A percentile compares a stretch with the other conserved stretches of the same genome.
Conservation (phyloP, 2,329 filamentous ascomycete genomes). For the Diplodia intermedia region DNA sequence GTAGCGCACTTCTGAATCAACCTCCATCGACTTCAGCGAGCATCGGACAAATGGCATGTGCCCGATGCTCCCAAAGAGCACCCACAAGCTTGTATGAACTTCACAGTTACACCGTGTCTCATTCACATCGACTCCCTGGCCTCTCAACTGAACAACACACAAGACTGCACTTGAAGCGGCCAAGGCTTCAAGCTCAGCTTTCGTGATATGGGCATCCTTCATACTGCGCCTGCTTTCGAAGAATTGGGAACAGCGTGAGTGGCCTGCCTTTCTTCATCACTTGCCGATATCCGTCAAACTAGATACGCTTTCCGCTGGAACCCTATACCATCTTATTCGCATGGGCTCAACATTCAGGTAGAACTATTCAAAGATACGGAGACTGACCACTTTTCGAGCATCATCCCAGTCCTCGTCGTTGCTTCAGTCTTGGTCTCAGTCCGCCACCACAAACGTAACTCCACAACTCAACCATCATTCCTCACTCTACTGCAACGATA, state of each 20-base stretch:
- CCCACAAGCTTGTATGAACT: neutral
- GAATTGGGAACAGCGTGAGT: neutral
- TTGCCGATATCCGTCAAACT: neutral
- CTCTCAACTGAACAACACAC: neutral
- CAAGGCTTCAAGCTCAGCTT: neutral
- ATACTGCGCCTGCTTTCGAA: neutral
- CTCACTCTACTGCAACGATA: too few relatives aligned
- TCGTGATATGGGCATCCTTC: neutral
- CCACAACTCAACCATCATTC: neutral
- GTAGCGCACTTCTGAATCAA: neutral
- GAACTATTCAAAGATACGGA: neutral
- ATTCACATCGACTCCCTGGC: neutral
- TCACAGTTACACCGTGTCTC: neutral
- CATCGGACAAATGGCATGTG: neutral
- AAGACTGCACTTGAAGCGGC: neutral
- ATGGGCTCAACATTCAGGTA: neutral
- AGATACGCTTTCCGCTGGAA: neutral
- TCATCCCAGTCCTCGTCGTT: too few relatives aligned
- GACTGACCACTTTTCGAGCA: neutral
- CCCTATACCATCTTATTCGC: neutral
- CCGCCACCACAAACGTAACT: neutral
- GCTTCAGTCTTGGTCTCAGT: neutral
- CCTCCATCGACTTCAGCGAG: neutral
- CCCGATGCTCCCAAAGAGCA: neutral
- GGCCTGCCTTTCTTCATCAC: neutral